phyloP scores from a whole-genome alignment of 306 rosid species.

The Citrullus colocynthis region DNA sequence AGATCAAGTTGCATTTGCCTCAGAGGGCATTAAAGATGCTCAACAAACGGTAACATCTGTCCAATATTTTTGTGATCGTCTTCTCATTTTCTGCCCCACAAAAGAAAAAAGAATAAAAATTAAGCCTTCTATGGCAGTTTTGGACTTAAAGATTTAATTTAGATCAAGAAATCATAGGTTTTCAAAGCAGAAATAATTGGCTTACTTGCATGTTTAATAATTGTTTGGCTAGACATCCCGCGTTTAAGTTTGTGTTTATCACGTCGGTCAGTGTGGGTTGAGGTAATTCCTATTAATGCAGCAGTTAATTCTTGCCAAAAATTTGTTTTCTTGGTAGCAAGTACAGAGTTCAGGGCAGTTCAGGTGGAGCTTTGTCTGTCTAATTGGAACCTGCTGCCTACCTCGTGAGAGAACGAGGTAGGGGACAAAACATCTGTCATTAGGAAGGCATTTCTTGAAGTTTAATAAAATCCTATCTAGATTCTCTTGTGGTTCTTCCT shows the following conservation, averaged over 20 bases:
- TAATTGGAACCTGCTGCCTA: slow-evolving; percentile 75
- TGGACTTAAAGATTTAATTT: background rate
- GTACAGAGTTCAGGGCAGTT: slow-evolving; percentile 52
- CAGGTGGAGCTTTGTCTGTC: slow-evolving; percentile 61
- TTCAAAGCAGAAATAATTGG: background rate
- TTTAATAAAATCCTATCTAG: slow-evolving; percentile 17
- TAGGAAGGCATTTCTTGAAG: slow-evolving; percentile 41
- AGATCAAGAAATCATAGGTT: background rate
- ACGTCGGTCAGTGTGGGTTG: slow-evolving; percentile 5
- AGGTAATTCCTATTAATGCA: slow-evolving; percentile 9
- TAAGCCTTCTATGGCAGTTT: background rate
- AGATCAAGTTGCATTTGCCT: slow-evolving; percentile 90
- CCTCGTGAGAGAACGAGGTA: slow-evolving; percentile 60
- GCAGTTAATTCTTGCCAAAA: slow-evolving; percentile 41
- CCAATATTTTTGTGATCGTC: background rate
- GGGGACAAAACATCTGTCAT: slow-evolving; percentile 39
- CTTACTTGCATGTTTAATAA: background rate
- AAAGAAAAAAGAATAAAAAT: background rate
- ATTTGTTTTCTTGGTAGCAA: slow-evolving; percentile 65
- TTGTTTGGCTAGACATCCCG: background rate
- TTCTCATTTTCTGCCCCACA: background rate
- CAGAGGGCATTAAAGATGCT: slow-evolving; percentile 93
- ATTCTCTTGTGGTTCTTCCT: slow-evolving; percentile 14
- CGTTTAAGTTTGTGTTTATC: background rate
- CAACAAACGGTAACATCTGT: slow-evolving; percentile 74